These are phyloP conservation scores for Endocarpon pusillum DNA, from an alignment of 495 filamentous ascomycete genomes.

Conservation along the genomic window DNA sequence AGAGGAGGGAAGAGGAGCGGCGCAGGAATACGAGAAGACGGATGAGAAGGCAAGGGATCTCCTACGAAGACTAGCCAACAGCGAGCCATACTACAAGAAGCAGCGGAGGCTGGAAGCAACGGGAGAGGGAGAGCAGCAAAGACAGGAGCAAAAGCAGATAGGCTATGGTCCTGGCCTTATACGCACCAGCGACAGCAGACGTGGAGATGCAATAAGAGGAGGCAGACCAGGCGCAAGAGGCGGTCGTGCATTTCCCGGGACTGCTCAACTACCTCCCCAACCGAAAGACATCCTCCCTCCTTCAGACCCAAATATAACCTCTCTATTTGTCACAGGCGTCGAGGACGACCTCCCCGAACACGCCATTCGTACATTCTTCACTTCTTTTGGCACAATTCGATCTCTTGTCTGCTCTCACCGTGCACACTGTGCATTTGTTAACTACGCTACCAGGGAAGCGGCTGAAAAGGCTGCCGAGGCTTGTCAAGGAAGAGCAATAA, in stretches of 20 bases:
- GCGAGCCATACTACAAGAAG: constrained; percentile 86
- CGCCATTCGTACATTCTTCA: constrained; percentile 77
- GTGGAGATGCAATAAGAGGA: constrained; percentile 22
- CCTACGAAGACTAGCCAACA: constrained; percentile 66
- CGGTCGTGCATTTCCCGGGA: constrained; percentile 43
- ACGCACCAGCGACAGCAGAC: constrained; percentile 39
- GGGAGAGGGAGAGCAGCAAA: constrained; percentile 22
- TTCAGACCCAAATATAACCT: constrained; percentile 65
- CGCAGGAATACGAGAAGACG: constrained; percentile 83
- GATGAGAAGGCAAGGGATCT: constrained; percentile 91
- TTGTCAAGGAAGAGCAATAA: constrained; percentile 75
- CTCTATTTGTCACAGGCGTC: constrained; percentile 83
- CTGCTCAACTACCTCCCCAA: constrained; percentile 57
- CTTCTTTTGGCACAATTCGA: constrained; percentile 68
- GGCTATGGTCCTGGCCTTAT: constrained; percentile 40
- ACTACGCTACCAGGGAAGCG: constrained; percentile 64
- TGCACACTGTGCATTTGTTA: constrained; percentile 90
- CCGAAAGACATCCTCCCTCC: constrained; percentile 75
- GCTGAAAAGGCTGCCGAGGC: constrained; percentile 73
- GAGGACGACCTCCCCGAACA: constrained; percentile 93
- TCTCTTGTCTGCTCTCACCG: constrained; percentile 90
- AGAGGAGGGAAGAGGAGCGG: constrained; percentile 64
- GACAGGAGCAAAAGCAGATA: constrained; percentile 13
- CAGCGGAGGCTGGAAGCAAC: constrained; percentile 47
- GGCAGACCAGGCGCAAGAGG: constrained; percentile 34